Conservation (phyloP, 371 early-diverging fungal genomes). For the Choanephora cucurbitarum region DNA sequence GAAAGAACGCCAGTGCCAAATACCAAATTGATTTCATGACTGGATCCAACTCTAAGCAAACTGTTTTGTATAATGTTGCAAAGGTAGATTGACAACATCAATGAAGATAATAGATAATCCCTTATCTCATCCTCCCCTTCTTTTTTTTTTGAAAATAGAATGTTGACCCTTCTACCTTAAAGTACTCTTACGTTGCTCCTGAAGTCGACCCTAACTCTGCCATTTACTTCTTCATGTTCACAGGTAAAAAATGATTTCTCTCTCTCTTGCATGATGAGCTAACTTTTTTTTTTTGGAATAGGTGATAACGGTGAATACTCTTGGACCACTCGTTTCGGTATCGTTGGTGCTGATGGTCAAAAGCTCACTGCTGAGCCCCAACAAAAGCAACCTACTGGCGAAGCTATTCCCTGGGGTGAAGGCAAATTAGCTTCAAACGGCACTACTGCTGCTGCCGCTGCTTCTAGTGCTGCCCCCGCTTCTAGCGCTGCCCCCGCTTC, state of each 20-base stretch:
- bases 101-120: too few species aligned
- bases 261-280: neutral
- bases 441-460: slow-evolving; percentile 1
- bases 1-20: slow-evolving; percentile 19
- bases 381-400: slow-evolving; percentile 32
- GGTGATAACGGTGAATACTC: slow-evolving; percentile 34
- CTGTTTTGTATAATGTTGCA: slow-evolving; percentile 31
- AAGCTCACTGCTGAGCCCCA: slow-evolving; percentile 24
- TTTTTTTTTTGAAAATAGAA: slow-evolving; percentile 6
- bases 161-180: slow-evolving; percentile 17
- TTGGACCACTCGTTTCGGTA: slow-evolving; percentile 50
- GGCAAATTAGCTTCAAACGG: slow-evolving; percentile 25
- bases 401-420: slow-evolving; percentile 48
- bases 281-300: slow-evolving; percentile 9
- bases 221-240: slow-evolving; percentile 54
- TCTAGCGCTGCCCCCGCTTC: slow-evolving; percentile 3
- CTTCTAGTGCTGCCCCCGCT: neutral
- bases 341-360: slow-evolving; percentile 28
- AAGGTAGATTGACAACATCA: slow-evolving; percentile 15
- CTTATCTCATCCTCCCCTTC: too few species aligned
- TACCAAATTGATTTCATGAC: slow-evolving; percentile 44
- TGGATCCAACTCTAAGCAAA: slow-evolving; percentile 36
- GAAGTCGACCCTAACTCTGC: slow-evolving; percentile 42
- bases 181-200: slow-evolving; percentile 30
- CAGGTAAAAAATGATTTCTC: slow-evolving; percentile 25